Base-by-base conservation (phyloP, 495 filamentous ascomycete species). In the Aspergillus hancockii region DNA sequence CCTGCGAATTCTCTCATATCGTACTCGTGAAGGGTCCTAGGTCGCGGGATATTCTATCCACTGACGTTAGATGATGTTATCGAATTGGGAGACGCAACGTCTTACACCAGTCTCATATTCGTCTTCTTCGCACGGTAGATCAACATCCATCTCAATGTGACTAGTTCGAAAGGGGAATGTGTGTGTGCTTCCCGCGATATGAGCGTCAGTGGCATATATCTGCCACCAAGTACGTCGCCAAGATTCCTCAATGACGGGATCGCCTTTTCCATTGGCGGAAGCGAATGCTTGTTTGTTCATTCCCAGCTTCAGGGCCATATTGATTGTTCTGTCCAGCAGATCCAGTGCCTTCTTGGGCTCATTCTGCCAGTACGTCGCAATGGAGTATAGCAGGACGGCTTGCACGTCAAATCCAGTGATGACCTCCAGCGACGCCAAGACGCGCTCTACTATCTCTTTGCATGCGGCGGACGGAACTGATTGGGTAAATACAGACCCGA, bases 201-300 rank as follows among this genome's bases (percentile, higher is more conserved):
- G 67, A 1, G 65, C 67, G 41, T 70, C 69, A 0, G 65, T 68
- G 19, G 60, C 59, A 56, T 68, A 68, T 3, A 72, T 51, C 22
- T 64, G 58, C 69, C 69, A 70, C 69, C 69, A 72, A 13, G 67
- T 70, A 2, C 69, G 65, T 41, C 69, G 53, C 67, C 65, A 72
- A 50, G 61, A 65, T 53, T 70, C 67, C 13, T 65, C 67, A 10
- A 71, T 16, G 12, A 69, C n/a, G 5, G 61, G 28, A 32, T 61
- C 54, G 10, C 40, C 59, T 36, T 55, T 22, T 0, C 57, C 62
- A 23, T 62, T 22, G 0, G 18, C 25, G 13, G 31, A 23, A 3
- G 68, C 59, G 46, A 59, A 69, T 13, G 47, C 41, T 19, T 58
- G 55, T 13, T n/a, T 56, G 13, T 70, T 68, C 66, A 70, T 68